Percentiles rank a stretch among this genome's conserved stretches.
Evolutionary conservation across 108 stramenopile species (phyloP).

Genomic region (Epithemia pelagica): DNA sequence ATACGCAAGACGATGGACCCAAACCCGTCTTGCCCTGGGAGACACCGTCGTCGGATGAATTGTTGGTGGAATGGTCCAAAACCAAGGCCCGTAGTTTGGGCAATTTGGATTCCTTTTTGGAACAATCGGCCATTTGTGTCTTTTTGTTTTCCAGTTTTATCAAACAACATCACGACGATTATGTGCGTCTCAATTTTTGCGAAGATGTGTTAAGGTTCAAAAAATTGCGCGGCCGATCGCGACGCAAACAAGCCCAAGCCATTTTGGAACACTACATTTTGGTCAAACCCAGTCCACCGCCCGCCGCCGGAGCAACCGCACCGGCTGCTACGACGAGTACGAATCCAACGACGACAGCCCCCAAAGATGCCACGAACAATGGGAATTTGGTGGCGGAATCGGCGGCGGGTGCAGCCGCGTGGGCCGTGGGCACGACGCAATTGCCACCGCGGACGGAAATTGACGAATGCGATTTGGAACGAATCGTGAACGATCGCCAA

Average conservation of each 20-base stretch:
- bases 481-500: too few species aligned
- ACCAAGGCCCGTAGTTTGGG: constrained; percentile 23
- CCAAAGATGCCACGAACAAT: not conserved
- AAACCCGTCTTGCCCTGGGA: constrained; percentile 71
- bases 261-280: constrained; percentile 23
- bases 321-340: not conserved
- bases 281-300: not conserved
- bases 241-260: constrained; percentile 23
- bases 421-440: not conserved
- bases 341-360: not conserved
- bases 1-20: constrained; percentile 69
- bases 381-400: not conserved
- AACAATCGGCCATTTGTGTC: constrained; percentile 34
- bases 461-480: not conserved
- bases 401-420: too few species aligned
- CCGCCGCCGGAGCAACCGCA: too few species aligned
- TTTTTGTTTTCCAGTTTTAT: constrained; percentile 66
- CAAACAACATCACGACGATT: constrained; percentile 55
- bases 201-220: constrained; percentile 65
- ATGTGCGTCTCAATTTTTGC: constrained; percentile 63
- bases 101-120: not conserved
- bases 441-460: constrained; percentile 1
- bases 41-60: constrained; percentile 56
- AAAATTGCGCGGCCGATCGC: constrained; percentile 34
- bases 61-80: constrained; percentile 56